Evolutionary conservation across 2,329 filamentous ascomycete genomes (phyloP), one percentile per base, ranked within the genome.

Genomic region (Colletotrichum echinochloae): DNA sequence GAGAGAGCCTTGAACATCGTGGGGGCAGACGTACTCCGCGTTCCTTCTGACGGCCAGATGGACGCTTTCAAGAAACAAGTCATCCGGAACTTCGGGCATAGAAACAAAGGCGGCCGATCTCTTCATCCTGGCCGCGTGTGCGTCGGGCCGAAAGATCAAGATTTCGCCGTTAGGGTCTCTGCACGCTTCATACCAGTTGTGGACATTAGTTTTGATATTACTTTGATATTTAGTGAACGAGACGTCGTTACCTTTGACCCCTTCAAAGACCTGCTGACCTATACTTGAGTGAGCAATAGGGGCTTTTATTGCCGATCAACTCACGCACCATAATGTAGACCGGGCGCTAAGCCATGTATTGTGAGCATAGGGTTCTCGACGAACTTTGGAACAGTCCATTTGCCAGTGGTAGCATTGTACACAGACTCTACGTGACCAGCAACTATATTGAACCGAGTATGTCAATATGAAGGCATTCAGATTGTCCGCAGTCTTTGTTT

Each of bases 1-100:
- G 86, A 93, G 89, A 8, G 88, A 87, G 0, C 89, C 89, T 11
- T 88, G 88, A 0, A 87, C 88, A 39, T 84, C 82, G 76, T 89
- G 85, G 0, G 91, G 91, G 3, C 91, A 91, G 0, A 92, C 91
- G 75, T 86, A 92, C 68, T 88, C 90, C 18, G 90, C 90, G 74
- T 93, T 93, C 73, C 87, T 82, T 3, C 84, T 85, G 12, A 92
- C 90, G 5, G 90, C 91, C 39, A 90, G 79, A 61, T 86, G 84
- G 52, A 90, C 87, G 74, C 85, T 87, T 55, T 86, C 80, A 26
- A 89, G 75, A 79, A 92, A 92, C 46, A 87, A 82, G 0, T 86
- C 82, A 35, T 86, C 83, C 0, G 91, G 89, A 0, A 91, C 84
- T 2, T 85, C 83, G 0, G 90, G 91, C 74, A 92, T 88, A 52